Percentiles rank a stretch among this genome's conserved stretches.
Evolutionary conservation across 192 early-diverging fungal species (phyloP).

Genomic region (Coemansia sp.): DNA sequence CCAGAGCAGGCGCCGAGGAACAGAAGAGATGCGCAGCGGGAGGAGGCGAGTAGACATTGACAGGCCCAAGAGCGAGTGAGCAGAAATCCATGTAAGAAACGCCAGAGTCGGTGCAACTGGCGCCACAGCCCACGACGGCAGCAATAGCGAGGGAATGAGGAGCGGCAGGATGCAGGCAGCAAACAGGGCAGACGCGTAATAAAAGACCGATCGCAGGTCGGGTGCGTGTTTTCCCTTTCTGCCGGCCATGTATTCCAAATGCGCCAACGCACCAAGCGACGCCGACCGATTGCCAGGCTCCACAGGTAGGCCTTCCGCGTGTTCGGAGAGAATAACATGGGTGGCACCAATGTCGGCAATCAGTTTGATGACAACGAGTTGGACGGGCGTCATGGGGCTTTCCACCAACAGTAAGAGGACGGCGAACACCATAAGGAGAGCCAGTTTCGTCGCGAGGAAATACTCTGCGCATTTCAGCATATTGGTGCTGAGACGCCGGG

Average conservation of each 20-base stretch:
- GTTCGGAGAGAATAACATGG: slow-evolving; percentile 27
- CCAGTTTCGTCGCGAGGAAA: slow-evolving; percentile 34
- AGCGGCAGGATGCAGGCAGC: slow-evolving; percentile 24
- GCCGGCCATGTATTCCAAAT: background rate
- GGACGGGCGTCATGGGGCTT: slow-evolving; percentile 36
- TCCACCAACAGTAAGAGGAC: slow-evolving; percentile 23
- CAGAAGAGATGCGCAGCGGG: slow-evolving; percentile 11
- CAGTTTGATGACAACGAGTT: slow-evolving; percentile 41
- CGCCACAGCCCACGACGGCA: slow-evolving; percentile 37
- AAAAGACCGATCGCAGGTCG: background rate
- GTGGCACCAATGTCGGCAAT: slow-evolving; percentile 34
- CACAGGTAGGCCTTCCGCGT: slow-evolving; percentile 18
- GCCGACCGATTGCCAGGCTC: background rate
- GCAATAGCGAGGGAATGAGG: slow-evolving; percentile 23
- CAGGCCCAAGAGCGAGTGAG: slow-evolving; percentile 34
- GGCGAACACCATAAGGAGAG: slow-evolving; percentile 32
- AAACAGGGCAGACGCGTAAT: slow-evolving; percentile 21
- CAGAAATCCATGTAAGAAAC: slow-evolving; percentile 40
- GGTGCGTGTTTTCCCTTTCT: background rate
- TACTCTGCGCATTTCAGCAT: slow-evolving; percentile 23
- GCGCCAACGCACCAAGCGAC: slow-evolving; percentile 10
- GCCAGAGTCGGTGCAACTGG: slow-evolving; percentile 38
- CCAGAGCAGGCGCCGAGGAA: slow-evolving; percentile 13
- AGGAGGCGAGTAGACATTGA: slow-evolving; percentile 32
- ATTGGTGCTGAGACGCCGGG: slow-evolving; percentile 20